These are phyloP conservation scores for Fusarium pseudograminearum DNA, from an alignment of 2,329 filamentous ascomycete genomes.

Conservation along the genomic window DNA sequence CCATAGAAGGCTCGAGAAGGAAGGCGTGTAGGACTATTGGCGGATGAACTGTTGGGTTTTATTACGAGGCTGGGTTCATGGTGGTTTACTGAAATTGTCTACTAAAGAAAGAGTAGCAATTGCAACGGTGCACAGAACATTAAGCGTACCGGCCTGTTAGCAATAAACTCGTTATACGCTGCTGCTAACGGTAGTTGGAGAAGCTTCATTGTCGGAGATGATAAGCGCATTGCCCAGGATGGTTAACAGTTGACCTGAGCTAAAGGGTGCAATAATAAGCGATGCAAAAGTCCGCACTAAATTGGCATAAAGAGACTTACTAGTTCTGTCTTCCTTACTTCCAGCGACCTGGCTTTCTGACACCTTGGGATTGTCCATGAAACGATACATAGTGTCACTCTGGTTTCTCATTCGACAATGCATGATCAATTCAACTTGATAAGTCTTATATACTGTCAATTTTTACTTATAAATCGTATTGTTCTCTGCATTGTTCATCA, in stretches of 20 bases:
- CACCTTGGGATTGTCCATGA: neutral
- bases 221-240: neutral
- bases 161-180: neutral
- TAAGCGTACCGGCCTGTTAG: neutral
- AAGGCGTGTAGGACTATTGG: constrained; percentile 18
- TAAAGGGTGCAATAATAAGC: neutral
- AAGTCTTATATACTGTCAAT: neutral
- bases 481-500: neutral
- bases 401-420: neutral
- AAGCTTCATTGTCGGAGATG: neutral
- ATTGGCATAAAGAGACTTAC: too few relatives aligned
- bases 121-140: constrained; percentile 8
- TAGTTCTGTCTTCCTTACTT: neutral
- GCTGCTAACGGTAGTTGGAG: neutral
- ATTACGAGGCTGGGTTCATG: neutral
- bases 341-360: neutral
- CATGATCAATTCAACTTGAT: neutral
- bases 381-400: neutral
- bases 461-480: neutral
- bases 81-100: neutral
- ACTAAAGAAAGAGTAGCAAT: neutral
- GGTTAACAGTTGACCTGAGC: neutral
- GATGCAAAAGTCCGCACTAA: neutral
- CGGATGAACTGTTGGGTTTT: constrained; percentile 8
- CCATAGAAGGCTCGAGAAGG: constrained; percentile 45